These are phyloP conservation scores for Deakozyma indianensis DNA, from an alignment of 805 yeast genomes.

Conservation along the genomic window DNA sequence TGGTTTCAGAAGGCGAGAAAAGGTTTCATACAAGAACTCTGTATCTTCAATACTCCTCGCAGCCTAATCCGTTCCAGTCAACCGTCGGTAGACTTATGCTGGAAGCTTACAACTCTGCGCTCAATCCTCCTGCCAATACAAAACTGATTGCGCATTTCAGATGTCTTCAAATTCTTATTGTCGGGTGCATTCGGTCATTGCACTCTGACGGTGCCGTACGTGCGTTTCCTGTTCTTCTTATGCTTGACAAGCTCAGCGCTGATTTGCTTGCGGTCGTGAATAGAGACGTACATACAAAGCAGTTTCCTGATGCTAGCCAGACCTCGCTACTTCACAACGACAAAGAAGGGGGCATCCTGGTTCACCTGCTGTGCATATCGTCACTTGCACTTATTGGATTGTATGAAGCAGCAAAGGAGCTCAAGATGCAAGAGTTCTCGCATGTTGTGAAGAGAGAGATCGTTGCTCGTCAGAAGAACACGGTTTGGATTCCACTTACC, in stretches of 20 bases:
- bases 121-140: conserved; percentile 2
- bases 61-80: background rate
- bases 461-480: background rate
- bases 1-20: background rate
- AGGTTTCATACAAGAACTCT: background rate
- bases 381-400: background rate
- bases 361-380: background rate
- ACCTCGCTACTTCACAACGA: background rate
- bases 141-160: conserved; percentile 2
- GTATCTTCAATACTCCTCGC: background rate
- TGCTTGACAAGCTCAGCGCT: conserved; percentile 5
- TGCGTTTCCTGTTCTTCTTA: conserved; percentile 7
- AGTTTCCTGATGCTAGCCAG: background rate
- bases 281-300: background rate
- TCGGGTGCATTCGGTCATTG: background rate
- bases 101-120: conserved; percentile 2
- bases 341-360: background rate
- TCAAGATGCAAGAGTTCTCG: background rate
- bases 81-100: conserved; percentile 7
- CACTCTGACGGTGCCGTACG: conserved; percentile 5
- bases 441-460: background rate
- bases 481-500: background rate
- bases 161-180: background rate
- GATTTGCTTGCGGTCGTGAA: background rate
- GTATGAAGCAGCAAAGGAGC: background rate